These are phyloP conservation scores for Neocucurbitaria cava DNA, from an alignment of 2,329 filamentous ascomycete species.

Conservation along the genomic window DNA sequence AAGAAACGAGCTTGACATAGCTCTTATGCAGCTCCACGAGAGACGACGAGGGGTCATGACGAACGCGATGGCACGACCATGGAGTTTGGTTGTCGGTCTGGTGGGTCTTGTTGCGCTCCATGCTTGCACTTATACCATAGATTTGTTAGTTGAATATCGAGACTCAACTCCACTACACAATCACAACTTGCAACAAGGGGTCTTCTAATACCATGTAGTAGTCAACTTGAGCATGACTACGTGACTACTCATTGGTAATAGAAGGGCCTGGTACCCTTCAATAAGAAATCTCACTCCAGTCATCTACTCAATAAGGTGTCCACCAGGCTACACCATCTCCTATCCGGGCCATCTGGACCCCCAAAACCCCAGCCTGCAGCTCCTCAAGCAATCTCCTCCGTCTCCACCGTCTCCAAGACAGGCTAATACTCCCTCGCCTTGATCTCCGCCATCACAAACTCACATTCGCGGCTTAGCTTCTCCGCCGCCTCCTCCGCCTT, in stretches of 20 bases:
- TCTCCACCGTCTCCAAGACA: not conserved
- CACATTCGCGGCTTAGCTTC: not conserved
- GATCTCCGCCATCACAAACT: not conserved
- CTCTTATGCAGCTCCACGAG: not conserved
- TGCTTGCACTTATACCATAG: constrained; percentile 8
- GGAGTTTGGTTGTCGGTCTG: constrained; percentile 1
- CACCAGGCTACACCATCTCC: too few relatives aligned
- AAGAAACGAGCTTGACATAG: not conserved
- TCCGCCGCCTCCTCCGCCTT: not conserved
- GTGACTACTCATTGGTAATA: not conserved
- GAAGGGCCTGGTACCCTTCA: too few relatives aligned
- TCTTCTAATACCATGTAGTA: not conserved
- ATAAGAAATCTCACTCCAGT: too few relatives aligned
- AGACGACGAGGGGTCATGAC: not conserved
- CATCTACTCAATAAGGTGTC: too few relatives aligned
- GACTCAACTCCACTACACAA: not conserved
- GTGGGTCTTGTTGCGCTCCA: not conserved
- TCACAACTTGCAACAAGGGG: not conserved
- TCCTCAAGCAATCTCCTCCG: too few relatives aligned
- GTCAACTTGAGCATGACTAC: not conserved
- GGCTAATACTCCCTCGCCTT: not conserved
- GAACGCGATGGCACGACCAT: not conserved
- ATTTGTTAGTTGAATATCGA: constrained; percentile 7
- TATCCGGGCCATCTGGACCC: too few relatives aligned
- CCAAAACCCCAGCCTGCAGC: too few relatives aligned